Conservation (phyloP, 139 green algal genomes). For the Chlamydomonas applanata region DNA sequence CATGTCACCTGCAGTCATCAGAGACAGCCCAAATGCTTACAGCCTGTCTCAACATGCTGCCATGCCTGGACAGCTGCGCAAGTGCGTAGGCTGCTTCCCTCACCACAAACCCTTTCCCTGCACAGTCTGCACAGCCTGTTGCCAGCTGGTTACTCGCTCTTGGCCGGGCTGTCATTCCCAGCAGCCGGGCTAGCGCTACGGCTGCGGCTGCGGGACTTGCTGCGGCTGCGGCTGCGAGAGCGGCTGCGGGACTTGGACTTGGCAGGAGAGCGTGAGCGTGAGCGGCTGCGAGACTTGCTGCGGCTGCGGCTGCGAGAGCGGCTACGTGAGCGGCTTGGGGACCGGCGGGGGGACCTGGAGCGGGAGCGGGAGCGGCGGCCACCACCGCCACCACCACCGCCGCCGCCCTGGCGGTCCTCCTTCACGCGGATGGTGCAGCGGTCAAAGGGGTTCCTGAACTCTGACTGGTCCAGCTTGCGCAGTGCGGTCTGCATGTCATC, state of each 20-base stretch:
- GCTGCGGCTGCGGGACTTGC: slow-evolving; percentile 17
- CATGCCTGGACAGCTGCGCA: too few relatives aligned
- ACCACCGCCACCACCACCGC: neutral
- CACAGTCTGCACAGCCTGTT: too few relatives aligned
- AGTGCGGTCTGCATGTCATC: slow-evolving; percentile 65
- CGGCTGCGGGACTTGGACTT: slow-evolving; percentile 15
- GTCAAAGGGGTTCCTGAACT: slow-evolving; percentile 90
- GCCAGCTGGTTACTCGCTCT: slow-evolving; percentile 3
- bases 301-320: slow-evolving; percentile 21
- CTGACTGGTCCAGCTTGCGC: slow-evolving; percentile 66
- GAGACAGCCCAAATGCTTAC: too few relatives aligned
- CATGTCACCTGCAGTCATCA: too few relatives aligned
- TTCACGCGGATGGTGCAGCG: slow-evolving; percentile 39
- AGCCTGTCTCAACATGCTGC: too few relatives aligned
- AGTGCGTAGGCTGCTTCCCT: too few relatives aligned
- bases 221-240: slow-evolving; percentile 9
- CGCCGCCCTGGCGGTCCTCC: slow-evolving; percentile 22
- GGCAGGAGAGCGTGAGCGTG: slow-evolving; percentile 1
- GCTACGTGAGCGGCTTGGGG: neutral
- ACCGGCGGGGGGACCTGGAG: neutral
- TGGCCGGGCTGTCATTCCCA: neutral
- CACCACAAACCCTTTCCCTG: too few relatives aligned
- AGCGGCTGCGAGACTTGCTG: slow-evolving; percentile 17
- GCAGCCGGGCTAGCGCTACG: neutral
- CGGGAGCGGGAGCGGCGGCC: slow-evolving; percentile 11